Evolutionary conservation across 768 basidiomycete species (phyloP).

Genomic region (Psilocybe subaeruginosa): DNA sequence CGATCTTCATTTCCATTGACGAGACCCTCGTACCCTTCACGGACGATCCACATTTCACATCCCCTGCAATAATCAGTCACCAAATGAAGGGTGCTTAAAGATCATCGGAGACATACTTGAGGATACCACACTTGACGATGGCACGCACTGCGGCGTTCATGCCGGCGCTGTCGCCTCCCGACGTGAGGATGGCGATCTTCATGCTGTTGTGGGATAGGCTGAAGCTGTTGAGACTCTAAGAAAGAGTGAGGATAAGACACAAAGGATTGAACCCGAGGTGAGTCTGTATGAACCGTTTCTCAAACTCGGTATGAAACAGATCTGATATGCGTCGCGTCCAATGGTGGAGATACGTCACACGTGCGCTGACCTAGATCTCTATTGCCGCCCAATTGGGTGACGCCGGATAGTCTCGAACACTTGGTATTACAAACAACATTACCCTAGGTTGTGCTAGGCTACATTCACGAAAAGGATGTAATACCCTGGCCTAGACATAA

Average conservation of each 20-base stretch:
- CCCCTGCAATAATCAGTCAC: slow-evolving; percentile 55
- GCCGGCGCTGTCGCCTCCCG: slow-evolving; percentile 97
- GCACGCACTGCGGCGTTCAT: slow-evolving; percentile 96
- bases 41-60: slow-evolving; percentile 94
- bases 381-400: slow-evolving; percentile 11
- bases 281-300: neutral
- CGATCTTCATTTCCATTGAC: slow-evolving; percentile 82
- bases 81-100: neutral
- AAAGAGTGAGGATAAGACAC: neutral
- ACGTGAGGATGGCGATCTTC: slow-evolving; percentile 94
- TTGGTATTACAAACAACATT: slow-evolving; percentile 3
- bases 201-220: slow-evolving; percentile 38
- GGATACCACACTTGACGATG: slow-evolving; percentile 90
- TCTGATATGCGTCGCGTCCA: slow-evolving; percentile 10
- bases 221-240: neutral
- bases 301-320: neutral
- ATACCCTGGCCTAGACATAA: neutral
- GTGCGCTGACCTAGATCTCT: slow-evolving; percentile 10
- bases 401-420: slow-evolving; percentile 1
- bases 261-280: neutral
- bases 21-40: slow-evolving; percentile 98
- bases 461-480: neutral
- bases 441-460: slow-evolving; percentile 3
- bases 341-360: slow-evolving; percentile 14
- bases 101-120: slow-evolving; percentile 59